Conservation (phyloP, 305 asterid genomes). For the Solanum hybrid region DNA sequence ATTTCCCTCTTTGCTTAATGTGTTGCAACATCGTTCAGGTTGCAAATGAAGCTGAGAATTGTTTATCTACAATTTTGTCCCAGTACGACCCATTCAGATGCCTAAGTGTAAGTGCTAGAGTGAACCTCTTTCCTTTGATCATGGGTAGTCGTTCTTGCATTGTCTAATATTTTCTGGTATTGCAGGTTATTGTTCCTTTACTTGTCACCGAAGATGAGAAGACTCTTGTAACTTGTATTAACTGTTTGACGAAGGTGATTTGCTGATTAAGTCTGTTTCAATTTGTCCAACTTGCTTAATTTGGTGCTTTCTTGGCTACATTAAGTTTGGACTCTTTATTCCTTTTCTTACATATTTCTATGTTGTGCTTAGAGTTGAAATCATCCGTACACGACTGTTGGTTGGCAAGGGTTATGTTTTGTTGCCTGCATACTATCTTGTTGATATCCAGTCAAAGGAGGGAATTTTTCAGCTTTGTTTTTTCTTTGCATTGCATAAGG, state of each 20-base stretch:
- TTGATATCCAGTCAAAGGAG: neutral
- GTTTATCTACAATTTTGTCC: constrained; percentile 66
- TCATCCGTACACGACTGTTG: neutral
- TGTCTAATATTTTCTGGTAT: constrained; percentile 11
- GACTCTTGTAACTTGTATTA: constrained; percentile 90
- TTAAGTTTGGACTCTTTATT: neutral
- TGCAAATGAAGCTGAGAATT: constrained; percentile 76
- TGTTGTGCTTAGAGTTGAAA: neutral
- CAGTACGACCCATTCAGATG: constrained; percentile 88
- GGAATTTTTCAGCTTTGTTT: neutral
- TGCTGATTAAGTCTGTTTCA: neutral
- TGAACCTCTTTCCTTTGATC: neutral
- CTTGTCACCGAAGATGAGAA: constrained; percentile 92
- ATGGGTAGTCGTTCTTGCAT: neutral
- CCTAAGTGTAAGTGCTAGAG: constrained; percentile 54
- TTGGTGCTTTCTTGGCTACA: neutral
- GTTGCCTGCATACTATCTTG: neutral
- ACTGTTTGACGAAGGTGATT: constrained; percentile 87
- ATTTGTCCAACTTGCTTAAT: neutral
- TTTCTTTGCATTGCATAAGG: neutral
- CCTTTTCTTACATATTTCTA: neutral
- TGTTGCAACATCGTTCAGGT: constrained; percentile 40
- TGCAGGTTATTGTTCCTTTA: constrained; percentile 89
- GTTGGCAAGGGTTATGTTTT: neutral
- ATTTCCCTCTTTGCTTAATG: neutral